Evolutionary conservation across 1,139 yeast species (phyloP).

Genomic region (Geotrichum fermentans): DNA sequence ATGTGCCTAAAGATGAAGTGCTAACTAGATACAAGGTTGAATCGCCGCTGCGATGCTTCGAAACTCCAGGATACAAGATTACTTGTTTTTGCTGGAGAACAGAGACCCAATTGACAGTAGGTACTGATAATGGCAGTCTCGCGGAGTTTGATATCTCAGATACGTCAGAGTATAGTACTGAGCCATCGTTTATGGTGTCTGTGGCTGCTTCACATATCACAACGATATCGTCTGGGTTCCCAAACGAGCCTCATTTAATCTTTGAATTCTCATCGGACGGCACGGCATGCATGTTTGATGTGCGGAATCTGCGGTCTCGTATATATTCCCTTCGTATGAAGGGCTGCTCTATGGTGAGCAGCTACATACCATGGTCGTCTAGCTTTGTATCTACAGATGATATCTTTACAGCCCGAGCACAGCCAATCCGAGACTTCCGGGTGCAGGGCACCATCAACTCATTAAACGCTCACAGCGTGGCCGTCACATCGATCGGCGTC

Average conservation of each 20-base stretch:
- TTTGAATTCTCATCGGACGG: slow-evolving; percentile 50
- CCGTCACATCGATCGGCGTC: slow-evolving; percentile 40
- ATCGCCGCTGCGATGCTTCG: slow-evolving; percentile 36
- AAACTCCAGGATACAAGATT: slow-evolving; percentile 33
- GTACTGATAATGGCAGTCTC: slow-evolving; percentile 60
- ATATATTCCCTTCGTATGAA: slow-evolving; percentile 38
- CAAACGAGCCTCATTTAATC: slow-evolving; percentile 41
- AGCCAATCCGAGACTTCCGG: slow-evolving; percentile 37
- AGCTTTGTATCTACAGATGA: slow-evolving; percentile 44
- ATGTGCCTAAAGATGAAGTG: slow-evolving; percentile 28
- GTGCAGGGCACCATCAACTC: slow-evolving; percentile 26
- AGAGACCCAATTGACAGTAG: slow-evolving; percentile 50
- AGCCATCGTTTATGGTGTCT: slow-evolving; percentile 48
- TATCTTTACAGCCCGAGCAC: slow-evolving; percentile 36
- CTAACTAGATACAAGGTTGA: slow-evolving; percentile 29
- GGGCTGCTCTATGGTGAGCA: slow-evolving; percentile 32
- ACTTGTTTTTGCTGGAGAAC: slow-evolving; percentile 55
- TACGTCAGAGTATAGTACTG: neutral
- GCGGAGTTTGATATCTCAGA: slow-evolving; percentile 52
- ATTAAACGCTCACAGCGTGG: slow-evolving; percentile 36
- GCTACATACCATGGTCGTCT: slow-evolving; percentile 41
- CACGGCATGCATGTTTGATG: slow-evolving; percentile 42
- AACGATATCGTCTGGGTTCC: slow-evolving; percentile 38
- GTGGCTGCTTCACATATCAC: slow-evolving; percentile 51
- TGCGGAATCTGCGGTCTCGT: slow-evolving; percentile 41